A percentile compares a stretch with the other conserved stretches of the same genome.
Conservation (phyloP, 2,329 filamentous ascomycete species). For the Chaetomium strumarium region DNA sequence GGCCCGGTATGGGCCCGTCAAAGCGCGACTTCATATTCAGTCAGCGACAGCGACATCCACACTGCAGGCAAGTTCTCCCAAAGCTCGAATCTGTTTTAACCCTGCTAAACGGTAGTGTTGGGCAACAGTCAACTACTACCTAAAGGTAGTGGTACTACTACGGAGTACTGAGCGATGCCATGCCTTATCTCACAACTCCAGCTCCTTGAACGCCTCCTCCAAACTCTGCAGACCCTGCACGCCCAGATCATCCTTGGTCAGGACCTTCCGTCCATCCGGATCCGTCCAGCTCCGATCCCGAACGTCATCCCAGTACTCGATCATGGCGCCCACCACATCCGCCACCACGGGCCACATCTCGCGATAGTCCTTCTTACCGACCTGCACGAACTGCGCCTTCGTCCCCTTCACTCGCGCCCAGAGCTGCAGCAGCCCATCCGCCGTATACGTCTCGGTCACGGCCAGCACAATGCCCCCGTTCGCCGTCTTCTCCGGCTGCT, state of each 20-base stretch:
- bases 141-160: not conserved
- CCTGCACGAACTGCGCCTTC: constrained; percentile 15
- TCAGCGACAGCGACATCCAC: too few relatives aligned
- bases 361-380: constrained; percentile 10
- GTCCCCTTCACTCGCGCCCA: constrained; percentile 25
- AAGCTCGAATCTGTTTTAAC: too few relatives aligned
- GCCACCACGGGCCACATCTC: constrained; percentile 21
- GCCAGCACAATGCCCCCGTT: constrained; percentile 29
- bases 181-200: constrained; percentile 6
- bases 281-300: constrained; percentile 18
- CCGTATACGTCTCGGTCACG: constrained; percentile 22
- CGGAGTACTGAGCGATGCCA: too few relatives aligned
- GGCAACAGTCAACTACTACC: not conserved
- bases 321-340: constrained; percentile 22
- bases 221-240: constrained; percentile 9
- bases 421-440: constrained; percentile 26
- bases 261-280: constrained; percentile 4
- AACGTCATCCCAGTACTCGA: constrained; percentile 22
- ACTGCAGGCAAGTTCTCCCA: too few relatives aligned
- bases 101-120: too few relatives aligned
- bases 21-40: too few relatives aligned
- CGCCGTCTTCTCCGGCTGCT: constrained; percentile 27
- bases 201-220: constrained; percentile 12
- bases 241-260: constrained; percentile 15
- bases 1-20: too few relatives aligned